Percentiles rank a stretch among this genome's conserved stretches.
These are phyloP conservation scores for Jamesozyma piceae DNA, from an alignment of 805 yeast species.

Conservation along the genomic window DNA sequence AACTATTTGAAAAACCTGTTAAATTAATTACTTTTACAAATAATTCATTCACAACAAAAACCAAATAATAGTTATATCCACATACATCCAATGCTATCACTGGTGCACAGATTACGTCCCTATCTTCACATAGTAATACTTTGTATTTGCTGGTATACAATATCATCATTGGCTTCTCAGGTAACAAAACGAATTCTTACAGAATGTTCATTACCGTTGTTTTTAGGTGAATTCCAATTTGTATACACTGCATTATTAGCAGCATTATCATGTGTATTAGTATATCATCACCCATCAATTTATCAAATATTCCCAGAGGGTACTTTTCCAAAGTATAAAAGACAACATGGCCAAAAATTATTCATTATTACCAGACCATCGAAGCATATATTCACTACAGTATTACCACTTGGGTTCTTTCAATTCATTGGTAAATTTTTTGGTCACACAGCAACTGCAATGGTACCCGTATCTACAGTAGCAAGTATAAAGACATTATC, in stretches of 20 bases:
- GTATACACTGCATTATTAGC: constrained; percentile 41
- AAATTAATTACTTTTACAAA: background rate
- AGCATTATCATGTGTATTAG: constrained; percentile 30
- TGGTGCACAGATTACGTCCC: constrained; percentile 6
- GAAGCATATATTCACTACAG: constrained; percentile 37
- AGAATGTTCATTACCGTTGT: constrained; percentile 50
- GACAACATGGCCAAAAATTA: constrained; percentile 11
- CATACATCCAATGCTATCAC: background rate
- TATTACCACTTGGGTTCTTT: constrained; percentile 55
- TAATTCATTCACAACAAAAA: too few relatives aligned
- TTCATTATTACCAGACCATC: constrained; percentile 26
- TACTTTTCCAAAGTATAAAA: constrained; percentile 38
- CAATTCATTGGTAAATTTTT: constrained; percentile 58
- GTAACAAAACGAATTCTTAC: constrained; percentile 47
- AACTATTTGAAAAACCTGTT: background rate
- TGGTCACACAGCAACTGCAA: constrained; percentile 53
- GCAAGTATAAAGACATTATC: constrained; percentile 62
- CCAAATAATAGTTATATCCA: background rate
- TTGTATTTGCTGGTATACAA: constrained; percentile 52
- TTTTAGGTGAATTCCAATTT: constrained; percentile 58
- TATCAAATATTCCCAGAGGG: constrained; percentile 42
- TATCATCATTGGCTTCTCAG: constrained; percentile 58
- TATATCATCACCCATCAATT: constrained; percentile 28
- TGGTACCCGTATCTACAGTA: constrained; percentile 59
- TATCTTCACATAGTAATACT: constrained; percentile 30